Conservation (phyloP, 192 early-diverging fungal species). For the Pilaira anomala region DNA sequence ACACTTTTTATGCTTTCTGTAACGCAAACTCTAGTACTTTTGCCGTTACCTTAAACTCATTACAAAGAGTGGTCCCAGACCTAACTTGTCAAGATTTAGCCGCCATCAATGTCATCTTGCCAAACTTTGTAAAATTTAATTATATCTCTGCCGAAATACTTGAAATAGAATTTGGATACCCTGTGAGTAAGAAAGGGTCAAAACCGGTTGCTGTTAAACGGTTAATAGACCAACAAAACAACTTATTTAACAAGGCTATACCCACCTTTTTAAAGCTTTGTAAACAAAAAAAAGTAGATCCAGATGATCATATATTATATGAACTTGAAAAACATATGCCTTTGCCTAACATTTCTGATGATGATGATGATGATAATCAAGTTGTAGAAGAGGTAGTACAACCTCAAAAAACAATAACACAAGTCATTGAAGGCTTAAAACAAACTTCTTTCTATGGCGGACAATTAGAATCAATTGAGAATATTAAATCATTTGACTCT, state of each 20-base stretch:
- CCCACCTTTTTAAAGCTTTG: neutral
- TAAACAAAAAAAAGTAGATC: neutral
- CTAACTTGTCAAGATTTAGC: slow-evolving; percentile 26
- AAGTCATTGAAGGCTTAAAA: slow-evolving; percentile 1
- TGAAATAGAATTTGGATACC: neutral
- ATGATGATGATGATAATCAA: neutral
- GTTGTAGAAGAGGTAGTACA: neutral
- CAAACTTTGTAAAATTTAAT: neutral
- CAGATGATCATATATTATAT: neutral
- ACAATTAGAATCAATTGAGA: slow-evolving; percentile 32
- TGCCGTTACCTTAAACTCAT: slow-evolving; percentile 12
- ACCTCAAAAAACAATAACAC: neutral
- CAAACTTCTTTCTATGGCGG: slow-evolving; percentile 32
- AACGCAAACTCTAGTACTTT: slow-evolving; percentile 10
- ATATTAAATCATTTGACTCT: neutral
- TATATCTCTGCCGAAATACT: neutral
- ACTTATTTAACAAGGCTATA: neutral
- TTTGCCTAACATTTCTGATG: neutral
- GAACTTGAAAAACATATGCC: slow-evolving; percentile 5
- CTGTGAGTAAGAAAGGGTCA: neutral
- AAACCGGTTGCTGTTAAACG: slow-evolving; percentile 7
- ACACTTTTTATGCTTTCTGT: slow-evolving; percentile 27
- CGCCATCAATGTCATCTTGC: slow-evolving; percentile 26
- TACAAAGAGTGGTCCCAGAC: slow-evolving; percentile 22
- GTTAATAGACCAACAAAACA: neutral